Conservation (phyloP, 2,329 filamentous ascomycete species). For the Incumbomyces lentus region DNA sequence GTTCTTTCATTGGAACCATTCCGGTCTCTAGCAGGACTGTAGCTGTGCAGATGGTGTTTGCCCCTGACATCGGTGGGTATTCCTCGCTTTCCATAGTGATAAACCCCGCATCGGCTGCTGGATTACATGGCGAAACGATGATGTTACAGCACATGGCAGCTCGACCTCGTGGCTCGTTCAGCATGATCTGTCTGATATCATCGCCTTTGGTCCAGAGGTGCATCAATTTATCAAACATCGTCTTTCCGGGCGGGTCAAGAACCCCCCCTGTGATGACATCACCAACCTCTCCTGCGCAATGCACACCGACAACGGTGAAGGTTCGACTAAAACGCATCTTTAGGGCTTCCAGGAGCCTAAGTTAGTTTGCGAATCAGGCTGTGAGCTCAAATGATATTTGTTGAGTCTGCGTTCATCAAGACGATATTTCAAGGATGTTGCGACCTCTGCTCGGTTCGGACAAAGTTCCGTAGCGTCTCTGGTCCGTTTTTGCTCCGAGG, state of each 20-base stretch:
- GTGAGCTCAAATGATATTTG: too few species aligned
- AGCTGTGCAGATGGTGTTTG: conserved; percentile 35
- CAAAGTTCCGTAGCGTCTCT: too few species aligned
- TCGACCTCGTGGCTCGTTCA: conserved; percentile 40
- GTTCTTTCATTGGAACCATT: conserved; percentile 38
- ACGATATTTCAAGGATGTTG: too few species aligned
- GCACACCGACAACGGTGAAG: conserved; percentile 10
- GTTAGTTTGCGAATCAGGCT: too few species aligned
- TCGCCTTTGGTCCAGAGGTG: conserved; percentile 34
- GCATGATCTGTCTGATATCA: conserved; percentile 31
- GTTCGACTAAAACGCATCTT: too few species aligned
- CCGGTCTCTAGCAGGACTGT: conserved; percentile 40
- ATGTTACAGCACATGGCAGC: conserved; percentile 33
- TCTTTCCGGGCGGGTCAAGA: conserved; percentile 31
- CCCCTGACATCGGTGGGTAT: conserved; percentile 37
- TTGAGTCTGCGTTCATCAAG: too few species aligned
- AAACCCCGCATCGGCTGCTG: conserved; percentile 35
- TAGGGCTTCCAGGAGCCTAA: too few species aligned
- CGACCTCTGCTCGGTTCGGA: too few species aligned
- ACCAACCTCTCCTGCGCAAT: conserved; percentile 31
- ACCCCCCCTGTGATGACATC: conserved; percentile 42
- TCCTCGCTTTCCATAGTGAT: conserved; percentile 39
- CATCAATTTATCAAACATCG: conserved; percentile 40
- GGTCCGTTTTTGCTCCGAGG: too few species aligned
- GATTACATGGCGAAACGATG: conserved; percentile 35